A percentile compares a stretch with the other conserved stretches of the same genome.
phyloP scores from a whole-genome alignment of 257 asterid species.

The Mentha longifolia region DNA sequence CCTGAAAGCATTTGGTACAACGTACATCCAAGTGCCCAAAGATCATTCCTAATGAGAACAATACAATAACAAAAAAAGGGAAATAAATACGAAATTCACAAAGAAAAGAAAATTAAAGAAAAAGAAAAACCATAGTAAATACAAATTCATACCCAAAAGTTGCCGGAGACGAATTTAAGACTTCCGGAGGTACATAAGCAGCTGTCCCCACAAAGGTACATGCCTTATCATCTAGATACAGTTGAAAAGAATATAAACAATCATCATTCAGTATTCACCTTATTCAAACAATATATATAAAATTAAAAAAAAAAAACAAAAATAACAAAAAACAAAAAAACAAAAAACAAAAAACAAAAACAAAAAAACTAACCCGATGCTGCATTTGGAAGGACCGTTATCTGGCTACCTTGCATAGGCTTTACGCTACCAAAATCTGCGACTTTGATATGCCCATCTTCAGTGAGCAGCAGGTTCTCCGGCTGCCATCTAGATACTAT shows the following conservation, averaged over 20 bases:
- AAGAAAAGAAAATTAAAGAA: conserved; percentile 19
- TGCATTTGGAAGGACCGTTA: conserved; percentile 97
- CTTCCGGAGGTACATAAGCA: conserved; percentile 99
- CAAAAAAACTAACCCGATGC: conserved; percentile 65
- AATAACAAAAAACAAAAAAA: too few species aligned
- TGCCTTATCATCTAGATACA: conserved; percentile 85
- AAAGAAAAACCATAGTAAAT: not conserved
- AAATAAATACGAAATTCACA: conserved; percentile 5
- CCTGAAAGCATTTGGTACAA: conserved; percentile 98
- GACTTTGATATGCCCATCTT: conserved; percentile 94
- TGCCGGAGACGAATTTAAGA: conserved; percentile 95
- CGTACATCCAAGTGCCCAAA: conserved; percentile 99
- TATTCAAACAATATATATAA: conserved; percentile 20
- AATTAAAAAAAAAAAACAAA: too few species aligned
- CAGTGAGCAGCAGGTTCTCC: conserved; percentile 87
- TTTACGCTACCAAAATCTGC: conserved; percentile 99
- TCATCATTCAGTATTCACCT: not conserved
- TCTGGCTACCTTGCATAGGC: conserved; percentile 95
- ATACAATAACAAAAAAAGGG: conserved; percentile 11
- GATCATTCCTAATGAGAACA: conserved; percentile 85
- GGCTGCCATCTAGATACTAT: conserved; percentile 69
- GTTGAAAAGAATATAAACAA: not conserved
- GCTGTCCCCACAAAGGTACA: conserved; percentile 99
- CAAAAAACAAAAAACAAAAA: too few species aligned
- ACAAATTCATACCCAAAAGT: conserved; percentile 59